Percentiles rank a stretch among this genome's conserved stretches.
phyloP scores from a whole-genome alignment of 192 early-diverging fungal species.

The Paraglomus brasilianum region DNA sequence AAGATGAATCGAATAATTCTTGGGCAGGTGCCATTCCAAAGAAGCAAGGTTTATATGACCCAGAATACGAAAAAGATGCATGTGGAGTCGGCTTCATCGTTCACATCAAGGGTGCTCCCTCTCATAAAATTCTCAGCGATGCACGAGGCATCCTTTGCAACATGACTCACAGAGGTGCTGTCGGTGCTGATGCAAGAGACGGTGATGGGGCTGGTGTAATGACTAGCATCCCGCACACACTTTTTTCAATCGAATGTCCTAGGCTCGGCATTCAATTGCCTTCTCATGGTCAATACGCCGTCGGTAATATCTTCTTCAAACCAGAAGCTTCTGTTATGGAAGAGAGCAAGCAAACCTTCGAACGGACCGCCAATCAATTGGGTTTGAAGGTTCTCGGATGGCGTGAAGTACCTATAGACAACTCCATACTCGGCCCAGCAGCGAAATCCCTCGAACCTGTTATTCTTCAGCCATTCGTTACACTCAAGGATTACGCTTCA shows the following conservation, averaged over 20 bases:
- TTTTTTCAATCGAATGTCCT: conserved; percentile 67
- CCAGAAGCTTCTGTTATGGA: conserved; percentile 56
- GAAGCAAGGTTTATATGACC: conserved; percentile 86
- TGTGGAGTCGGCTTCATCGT: conserved; percentile 98
- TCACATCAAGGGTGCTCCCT: conserved; percentile 81
- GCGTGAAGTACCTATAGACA: conserved; percentile 85
- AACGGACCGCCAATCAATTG: conserved; percentile 71
- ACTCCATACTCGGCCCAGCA: conserved; percentile 85
- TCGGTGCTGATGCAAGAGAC: conserved; percentile 89
- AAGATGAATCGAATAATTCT: conserved; percentile 39
- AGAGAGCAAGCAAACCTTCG: conserved; percentile 75
- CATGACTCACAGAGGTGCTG: conserved; percentile 98
- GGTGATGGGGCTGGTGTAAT: conserved; percentile 99
- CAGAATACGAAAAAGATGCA: conserved; percentile 86
- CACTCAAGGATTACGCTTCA: conserved; percentile 44
- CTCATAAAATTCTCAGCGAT: conserved; percentile 89
- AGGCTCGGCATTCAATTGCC: conserved; percentile 69
- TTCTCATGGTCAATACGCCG: conserved; percentile 82
- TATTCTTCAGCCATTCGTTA: conserved; percentile 91
- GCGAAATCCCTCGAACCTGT: conserved; percentile 87
- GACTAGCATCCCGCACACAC: conserved; percentile 89
- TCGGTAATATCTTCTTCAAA: conserved; percentile 93
- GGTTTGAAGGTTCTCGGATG: conserved; percentile 83
- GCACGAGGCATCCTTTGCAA: conserved; percentile 92
- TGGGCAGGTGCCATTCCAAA: conserved; percentile 87